These are phyloP conservation scores for Geotrichum bryndzae DNA, from an alignment of 1,139 yeast genomes.

Conservation along the genomic window DNA sequence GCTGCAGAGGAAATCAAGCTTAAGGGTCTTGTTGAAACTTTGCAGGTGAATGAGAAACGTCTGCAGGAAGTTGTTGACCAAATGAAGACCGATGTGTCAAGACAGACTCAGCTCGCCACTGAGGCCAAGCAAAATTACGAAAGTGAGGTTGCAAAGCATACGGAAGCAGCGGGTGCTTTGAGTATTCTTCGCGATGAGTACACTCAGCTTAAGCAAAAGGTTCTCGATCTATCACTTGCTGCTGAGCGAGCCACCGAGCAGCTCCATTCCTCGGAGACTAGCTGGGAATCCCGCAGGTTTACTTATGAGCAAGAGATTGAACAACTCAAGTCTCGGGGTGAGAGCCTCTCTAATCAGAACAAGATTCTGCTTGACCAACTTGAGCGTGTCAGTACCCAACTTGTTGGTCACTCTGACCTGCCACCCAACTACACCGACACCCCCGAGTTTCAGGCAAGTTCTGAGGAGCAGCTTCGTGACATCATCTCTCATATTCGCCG, in stretches of 20 bases:
- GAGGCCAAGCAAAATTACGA: constrained; percentile 55
- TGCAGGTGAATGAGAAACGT: constrained; percentile 39
- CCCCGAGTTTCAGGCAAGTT: constrained; percentile 21
- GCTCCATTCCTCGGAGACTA: constrained; percentile 37
- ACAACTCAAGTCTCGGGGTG: constrained; percentile 42
- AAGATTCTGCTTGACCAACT: constrained; percentile 62
- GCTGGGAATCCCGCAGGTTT: constrained; percentile 42
- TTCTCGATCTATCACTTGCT: constrained; percentile 36
- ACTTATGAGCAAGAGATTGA: constrained; percentile 52
- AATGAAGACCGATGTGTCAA: constrained; percentile 44
- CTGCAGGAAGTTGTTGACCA: constrained; percentile 23
- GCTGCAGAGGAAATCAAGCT: constrained; percentile 37
- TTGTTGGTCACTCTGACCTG: constrained; percentile 9
- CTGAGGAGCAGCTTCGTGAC: constrained; percentile 44
- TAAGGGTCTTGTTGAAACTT: constrained; percentile 41
- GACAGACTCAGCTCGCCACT: constrained; percentile 46
- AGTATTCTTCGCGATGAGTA: constrained; percentile 43
- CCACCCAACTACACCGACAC: constrained; percentile 17
- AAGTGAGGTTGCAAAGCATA: constrained; percentile 51
- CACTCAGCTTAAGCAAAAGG: constrained; percentile 37
- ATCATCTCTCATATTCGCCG: constrained; percentile 61
- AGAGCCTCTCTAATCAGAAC: constrained; percentile 62
- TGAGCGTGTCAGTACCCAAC: constrained; percentile 39
- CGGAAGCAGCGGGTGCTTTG: constrained; percentile 46
- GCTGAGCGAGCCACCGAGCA: constrained; percentile 34